Conservation (phyloP, 75 land plant genomes). For the Pseudotsuga menziesii region DNA sequence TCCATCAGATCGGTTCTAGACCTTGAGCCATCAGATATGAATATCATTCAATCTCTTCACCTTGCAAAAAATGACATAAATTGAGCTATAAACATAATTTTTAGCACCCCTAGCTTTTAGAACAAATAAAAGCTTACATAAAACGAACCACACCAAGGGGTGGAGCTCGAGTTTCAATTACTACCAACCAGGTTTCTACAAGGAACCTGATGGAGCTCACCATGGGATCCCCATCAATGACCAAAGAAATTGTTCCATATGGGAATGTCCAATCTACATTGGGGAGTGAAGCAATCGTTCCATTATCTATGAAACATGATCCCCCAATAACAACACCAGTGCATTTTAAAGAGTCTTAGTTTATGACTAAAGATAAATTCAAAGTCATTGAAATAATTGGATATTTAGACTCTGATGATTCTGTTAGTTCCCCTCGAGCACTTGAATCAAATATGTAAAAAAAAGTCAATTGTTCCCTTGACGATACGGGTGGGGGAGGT, state of each 20-base stretch:
- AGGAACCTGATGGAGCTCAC: neutral
- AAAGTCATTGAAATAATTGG: neutral
- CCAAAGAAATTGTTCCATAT: neutral
- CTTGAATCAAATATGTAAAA: neutral
- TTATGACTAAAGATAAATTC: neutral
- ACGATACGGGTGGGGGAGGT: neutral
- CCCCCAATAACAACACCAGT: neutral
- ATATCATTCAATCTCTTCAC: slow-evolving; percentile 81
- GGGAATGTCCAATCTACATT: neutral
- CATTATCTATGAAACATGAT: neutral
- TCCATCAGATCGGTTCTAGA: slow-evolving; percentile 69
- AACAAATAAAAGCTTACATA: neutral
- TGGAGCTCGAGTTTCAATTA: slow-evolving; percentile 11
- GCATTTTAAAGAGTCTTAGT: neutral
- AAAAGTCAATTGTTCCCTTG: neutral
- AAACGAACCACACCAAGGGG: slow-evolving; percentile 20
- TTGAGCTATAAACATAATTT: slow-evolving; percentile 76
- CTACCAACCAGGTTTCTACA: neutral
- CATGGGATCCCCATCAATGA: neutral
- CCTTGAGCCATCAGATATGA: slow-evolving; percentile 63
- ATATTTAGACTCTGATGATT: neutral
- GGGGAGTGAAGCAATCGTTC: neutral
- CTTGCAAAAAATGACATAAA: slow-evolving; percentile 72
- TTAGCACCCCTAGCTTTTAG: slow-evolving; percentile 56
- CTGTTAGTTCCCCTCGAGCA: too few relatives aligned